Evolutionary conservation across 2,329 filamentous ascomycete species (phyloP).

Genomic region (Thielaviopsis ethacetica): DNA sequence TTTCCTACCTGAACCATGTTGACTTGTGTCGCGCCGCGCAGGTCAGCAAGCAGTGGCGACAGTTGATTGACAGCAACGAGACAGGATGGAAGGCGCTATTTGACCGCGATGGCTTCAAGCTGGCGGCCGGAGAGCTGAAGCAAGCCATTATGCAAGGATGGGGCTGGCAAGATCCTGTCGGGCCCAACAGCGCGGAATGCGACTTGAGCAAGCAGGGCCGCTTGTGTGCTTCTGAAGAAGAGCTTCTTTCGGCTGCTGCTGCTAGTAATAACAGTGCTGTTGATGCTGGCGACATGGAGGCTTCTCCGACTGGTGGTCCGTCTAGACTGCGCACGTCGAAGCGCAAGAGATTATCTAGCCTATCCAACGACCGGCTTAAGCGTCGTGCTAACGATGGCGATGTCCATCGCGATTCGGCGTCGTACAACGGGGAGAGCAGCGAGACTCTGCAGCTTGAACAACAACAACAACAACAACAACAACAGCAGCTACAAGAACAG

Average conservation of each 20-base stretch:
- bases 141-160: constrained; percentile 81
- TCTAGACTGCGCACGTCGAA: constrained; percentile 19
- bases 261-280: constrained; percentile 9
- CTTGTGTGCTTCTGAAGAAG: constrained; percentile 36
- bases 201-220: constrained; percentile 51
- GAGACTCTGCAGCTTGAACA: not conserved
- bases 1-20: constrained; percentile 69
- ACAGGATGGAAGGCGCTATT: constrained; percentile 90
- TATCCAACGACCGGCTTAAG: constrained; percentile 32
- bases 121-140: constrained; percentile 69
- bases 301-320: constrained; percentile 8
- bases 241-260: constrained; percentile 24
- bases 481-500: no score
- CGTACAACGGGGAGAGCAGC: not conserved
- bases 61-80: constrained; percentile 81
- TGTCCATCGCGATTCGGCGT: not conserved
- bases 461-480: no score
- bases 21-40: constrained; percentile 83
- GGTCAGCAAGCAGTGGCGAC: constrained; percentile 87
- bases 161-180: constrained; percentile 88
- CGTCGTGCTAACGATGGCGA: constrained; percentile 24
- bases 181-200: constrained; percentile 57
- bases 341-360: constrained; percentile 29
- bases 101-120: constrained; percentile 62
- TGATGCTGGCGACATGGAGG: not conserved